Conservation (phyloP, 176 grass and related monocot genomes). For the Bothriochloa decipiens region DNA sequence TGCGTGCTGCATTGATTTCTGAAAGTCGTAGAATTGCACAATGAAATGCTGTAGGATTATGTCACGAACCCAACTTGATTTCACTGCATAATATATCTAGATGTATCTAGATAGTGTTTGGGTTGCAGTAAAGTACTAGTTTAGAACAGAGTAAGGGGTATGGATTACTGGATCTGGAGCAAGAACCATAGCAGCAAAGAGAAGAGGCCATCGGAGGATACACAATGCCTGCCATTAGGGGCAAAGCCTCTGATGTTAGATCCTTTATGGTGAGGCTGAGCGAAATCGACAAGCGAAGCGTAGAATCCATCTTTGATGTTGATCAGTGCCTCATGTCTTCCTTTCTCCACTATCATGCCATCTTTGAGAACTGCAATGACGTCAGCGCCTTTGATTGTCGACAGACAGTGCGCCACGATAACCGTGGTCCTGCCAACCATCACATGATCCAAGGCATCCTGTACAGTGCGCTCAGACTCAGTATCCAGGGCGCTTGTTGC, state of each 20-base stretch:
- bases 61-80: no score
- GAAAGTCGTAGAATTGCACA: not conserved
- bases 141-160: no score
- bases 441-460: slow-evolving; percentile 64
- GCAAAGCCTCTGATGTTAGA: not conserved
- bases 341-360: slow-evolving; percentile 66
- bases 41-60: no score
- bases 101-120: no score
- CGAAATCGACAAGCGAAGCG: slow-evolving; percentile 68
- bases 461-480: slow-evolving; percentile 67
- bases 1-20: not conserved
- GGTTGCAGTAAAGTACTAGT: no score
- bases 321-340: slow-evolving; percentile 62
- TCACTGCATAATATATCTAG: no score
- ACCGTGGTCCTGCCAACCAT: slow-evolving; percentile 73
- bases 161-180: no score
- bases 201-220: not conserved
- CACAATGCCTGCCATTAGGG: not conserved
- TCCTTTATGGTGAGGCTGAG: not conserved
- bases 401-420: slow-evolving; percentile 68
- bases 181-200: not conserved
- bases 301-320: slow-evolving; percentile 62
- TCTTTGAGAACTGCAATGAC: slow-evolving; percentile 78
- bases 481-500: slow-evolving; percentile 77
- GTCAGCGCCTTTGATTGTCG: slow-evolving; percentile 65